Conservation (phyloP, 495 filamentous ascomycete genomes). For the Hypoxylon fragiforme region DNA sequence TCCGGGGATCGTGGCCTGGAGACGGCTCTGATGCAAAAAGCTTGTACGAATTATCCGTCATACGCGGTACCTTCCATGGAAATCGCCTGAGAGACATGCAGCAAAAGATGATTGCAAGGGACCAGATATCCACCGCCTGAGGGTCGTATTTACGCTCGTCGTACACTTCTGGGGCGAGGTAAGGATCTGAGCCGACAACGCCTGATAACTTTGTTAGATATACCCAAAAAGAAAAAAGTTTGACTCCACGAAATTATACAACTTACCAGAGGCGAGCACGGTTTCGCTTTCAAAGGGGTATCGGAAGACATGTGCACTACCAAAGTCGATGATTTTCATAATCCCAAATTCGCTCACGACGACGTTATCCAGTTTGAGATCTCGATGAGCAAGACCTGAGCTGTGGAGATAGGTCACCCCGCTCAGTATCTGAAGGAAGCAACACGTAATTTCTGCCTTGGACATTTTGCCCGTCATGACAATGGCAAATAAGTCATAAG, state of each 20-base stretch:
- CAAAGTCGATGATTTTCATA: conserved; percentile 99
- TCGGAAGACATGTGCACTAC: conserved; percentile 92
- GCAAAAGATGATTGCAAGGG: conserved; percentile 96
- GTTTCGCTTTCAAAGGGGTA: conserved; percentile 97
- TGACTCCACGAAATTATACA: too few species aligned
- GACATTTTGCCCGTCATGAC: conserved; percentile 99
- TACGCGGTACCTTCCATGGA: conserved; percentile 93
- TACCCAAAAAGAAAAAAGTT: too few species aligned
- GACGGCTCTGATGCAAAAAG: conserved; percentile 81
- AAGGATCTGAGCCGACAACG: conserved; percentile 96
- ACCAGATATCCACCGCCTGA: conserved; percentile 94
- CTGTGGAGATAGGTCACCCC: conserved; percentile 97
- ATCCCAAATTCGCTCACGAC: conserved; percentile 97
- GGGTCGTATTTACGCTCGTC: conserved; percentile 94
- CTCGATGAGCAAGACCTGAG: conserved; percentile 93
- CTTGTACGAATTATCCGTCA: conserved; percentile 92
- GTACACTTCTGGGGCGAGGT: conserved; percentile 95
- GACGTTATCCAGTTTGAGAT: conserved; percentile 97
- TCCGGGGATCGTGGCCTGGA: conserved; percentile 55
- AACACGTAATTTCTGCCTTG: conserved; percentile 85
- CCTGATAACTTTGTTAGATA: conserved; percentile 55
- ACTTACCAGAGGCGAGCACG: conserved; percentile 82
- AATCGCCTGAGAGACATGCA: conserved; percentile 97
- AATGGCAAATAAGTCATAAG: conserved; percentile 94
- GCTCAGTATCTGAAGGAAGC: conserved; percentile 90